Evolutionary conservation across 441 rosid genomes (phyloP), one percentile per base, ranked within the genome.

Genomic region (Heliophila coronopifolia): DNA sequence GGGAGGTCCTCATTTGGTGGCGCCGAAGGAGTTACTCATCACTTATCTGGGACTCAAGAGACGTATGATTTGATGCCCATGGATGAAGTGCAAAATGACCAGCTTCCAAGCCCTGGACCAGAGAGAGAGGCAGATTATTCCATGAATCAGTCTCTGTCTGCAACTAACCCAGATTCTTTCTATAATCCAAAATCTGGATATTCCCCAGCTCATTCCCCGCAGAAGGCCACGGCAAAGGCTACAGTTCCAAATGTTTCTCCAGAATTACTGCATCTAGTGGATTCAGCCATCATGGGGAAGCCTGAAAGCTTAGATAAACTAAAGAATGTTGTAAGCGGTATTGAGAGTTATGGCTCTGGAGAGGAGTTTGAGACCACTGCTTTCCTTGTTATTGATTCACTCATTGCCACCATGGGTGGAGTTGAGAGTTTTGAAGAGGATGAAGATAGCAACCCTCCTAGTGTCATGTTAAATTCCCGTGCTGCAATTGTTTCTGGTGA

Each of bases 251-350:
- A 86, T 66, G 99, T 93, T 38, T 86, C 99, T 61, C 99, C 99
- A 4, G 99, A 93, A 75, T 71, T 93, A 59, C 77, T 93, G 72
- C 99, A 93, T 72, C 73, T 93, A 57, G 95, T 93, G 65, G 99
- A 93, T 82, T 93, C 99, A 53, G 96, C 93, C 52, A 93, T 93
- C 60, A 93, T 89, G 99, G 99, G 99, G 28, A 89, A 89, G 71
- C 83, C 88, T 50, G 93, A 89, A 72, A 81, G 89, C 79, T 70
- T 93, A 65, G 80, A 73, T 25, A 93, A 79, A 61, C 80, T 93
- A 61, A 89, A 79, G 81, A 89, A 84, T 68, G 79, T 89, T 59
- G 95, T 86, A 8, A 72, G 76, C 30, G 96, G 97, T 27, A 66
- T 52, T 64, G 94, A 93, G 70, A 84, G 53, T 65, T 89, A 80